Conservation (phyloP, 805 yeast genomes). For the Scheffersomyces spartinae region DNA sequence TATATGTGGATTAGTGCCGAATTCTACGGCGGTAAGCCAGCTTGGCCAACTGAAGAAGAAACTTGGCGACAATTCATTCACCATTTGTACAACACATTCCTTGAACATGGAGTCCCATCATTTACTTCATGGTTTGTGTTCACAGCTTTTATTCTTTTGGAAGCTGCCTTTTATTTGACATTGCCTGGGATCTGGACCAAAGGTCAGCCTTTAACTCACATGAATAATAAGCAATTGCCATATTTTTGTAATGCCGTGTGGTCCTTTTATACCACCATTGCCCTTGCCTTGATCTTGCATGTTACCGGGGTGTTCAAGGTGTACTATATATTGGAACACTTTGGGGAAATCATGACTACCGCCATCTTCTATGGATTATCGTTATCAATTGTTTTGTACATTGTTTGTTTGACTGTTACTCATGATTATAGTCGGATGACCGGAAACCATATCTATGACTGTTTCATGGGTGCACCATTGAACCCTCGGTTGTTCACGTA, state of each 20-base stretch:
- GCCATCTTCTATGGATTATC: slow-evolving; percentile 31
- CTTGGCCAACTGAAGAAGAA: slow-evolving; percentile 53
- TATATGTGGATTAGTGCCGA: slow-evolving; percentile 91
- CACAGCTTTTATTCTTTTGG: slow-evolving; percentile 55
- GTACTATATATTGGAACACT: slow-evolving; percentile 64
- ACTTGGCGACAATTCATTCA: slow-evolving; percentile 38
- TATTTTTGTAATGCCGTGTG: slow-evolving; percentile 90
- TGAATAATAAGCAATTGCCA: slow-evolving; percentile 70
- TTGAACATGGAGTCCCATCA: slow-evolving; percentile 48
- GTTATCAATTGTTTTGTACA: neutral
- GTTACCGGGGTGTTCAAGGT: slow-evolving; percentile 63
- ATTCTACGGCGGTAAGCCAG: slow-evolving; percentile 64
- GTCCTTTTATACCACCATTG: slow-evolving; percentile 64
- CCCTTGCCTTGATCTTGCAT: slow-evolving; percentile 51
- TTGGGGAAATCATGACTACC: slow-evolving; percentile 88
- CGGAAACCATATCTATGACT: slow-evolving; percentile 80
- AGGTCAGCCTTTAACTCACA: slow-evolving; percentile 85
- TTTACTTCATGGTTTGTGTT: slow-evolving; percentile 58
- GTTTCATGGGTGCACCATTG: slow-evolving; percentile 95
- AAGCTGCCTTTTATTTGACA: slow-evolving; percentile 63
- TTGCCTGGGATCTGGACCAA: slow-evolving; percentile 92
- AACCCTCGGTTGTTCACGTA: slow-evolving; percentile 90
- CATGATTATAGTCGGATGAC: slow-evolving; percentile 85
- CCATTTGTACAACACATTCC: slow-evolving; percentile 33
- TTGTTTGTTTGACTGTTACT: neutral